Conservation (phyloP, 176 grass and related monocot species). For the Sorghum bicolor region DNA sequence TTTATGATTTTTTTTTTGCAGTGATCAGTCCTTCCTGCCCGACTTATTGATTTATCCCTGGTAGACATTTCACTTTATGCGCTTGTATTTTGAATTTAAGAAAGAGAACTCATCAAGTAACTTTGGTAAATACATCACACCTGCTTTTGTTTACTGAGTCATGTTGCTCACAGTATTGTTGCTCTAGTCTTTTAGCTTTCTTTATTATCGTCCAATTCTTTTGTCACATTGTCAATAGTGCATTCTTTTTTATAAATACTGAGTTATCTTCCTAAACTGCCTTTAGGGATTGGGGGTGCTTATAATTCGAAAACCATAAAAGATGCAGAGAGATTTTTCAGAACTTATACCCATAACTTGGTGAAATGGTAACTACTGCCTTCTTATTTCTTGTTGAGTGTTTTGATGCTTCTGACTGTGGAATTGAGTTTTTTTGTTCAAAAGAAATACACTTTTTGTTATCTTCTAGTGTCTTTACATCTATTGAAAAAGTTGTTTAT, state of each 20-base stretch:
- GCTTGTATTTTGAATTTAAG: not conserved
- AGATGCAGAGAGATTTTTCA: conserved; percentile 67
- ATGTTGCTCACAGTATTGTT: not conserved
- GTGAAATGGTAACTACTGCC: conserved; percentile 43
- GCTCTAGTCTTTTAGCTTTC: not conserved
- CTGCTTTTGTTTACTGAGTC: conserved; percentile 16
- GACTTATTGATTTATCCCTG: not conserved
- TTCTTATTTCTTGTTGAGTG: conserved; percentile 2
- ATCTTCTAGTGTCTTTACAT: conserved; percentile 13
- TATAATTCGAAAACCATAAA: conserved; percentile 89
- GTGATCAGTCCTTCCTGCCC: not conserved
- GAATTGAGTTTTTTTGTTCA: conserved; percentile 1
- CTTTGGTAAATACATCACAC: conserved; percentile 11
- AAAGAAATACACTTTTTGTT: not conserved
- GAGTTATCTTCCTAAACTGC: conserved; percentile 1
- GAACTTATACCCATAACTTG: conserved; percentile 47
- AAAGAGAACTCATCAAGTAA: not conserved
- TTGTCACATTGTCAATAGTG: not conserved
- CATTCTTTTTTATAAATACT: conserved; percentile 14
- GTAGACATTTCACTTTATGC: not conserved
- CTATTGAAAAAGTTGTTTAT: not conserved
- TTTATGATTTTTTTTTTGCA: not conserved
- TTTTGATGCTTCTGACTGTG: not conserved
- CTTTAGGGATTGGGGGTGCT: conserved; percentile 64
- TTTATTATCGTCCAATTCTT: conserved; percentile 22